Percentiles rank a stretch among this genome's conserved stretches.
Conservation (phyloP, 1,284 basidiomycete genomes). For the Ceratobasidium sp. region DNA sequence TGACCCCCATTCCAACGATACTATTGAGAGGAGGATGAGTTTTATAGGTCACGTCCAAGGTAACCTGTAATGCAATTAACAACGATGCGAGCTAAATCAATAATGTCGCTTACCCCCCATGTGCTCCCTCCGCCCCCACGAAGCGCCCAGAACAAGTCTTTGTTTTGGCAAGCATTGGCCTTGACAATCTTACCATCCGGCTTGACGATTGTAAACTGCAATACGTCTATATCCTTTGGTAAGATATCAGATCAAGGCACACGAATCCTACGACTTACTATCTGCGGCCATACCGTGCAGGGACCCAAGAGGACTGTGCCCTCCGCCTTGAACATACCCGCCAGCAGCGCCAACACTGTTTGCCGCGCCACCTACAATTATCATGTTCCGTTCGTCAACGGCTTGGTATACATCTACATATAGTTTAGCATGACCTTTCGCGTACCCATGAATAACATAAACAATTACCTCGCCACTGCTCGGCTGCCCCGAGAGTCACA, state of each 20-base stretch:
- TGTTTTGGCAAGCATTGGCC: too few species aligned
- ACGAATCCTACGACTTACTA: conserved; percentile 12
- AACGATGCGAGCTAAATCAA: not conserved
- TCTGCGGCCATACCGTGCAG: conserved; percentile 46
- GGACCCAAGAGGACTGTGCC: conserved; percentile 23
- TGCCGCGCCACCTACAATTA: too few species aligned
- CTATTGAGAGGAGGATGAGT: conserved; percentile 12
- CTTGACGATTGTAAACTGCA: conserved; percentile 45
- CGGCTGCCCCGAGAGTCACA: conserved; percentile 21
- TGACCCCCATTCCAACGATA: not conserved
- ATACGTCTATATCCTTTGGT: conserved; percentile 29
- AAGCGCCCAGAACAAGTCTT: too few species aligned
- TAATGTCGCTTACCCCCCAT: conserved; percentile 27
- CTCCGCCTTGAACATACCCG: conserved; percentile 24
- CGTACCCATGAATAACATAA: conserved; percentile 14
- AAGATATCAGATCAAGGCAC: not conserved
- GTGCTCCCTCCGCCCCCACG: conserved; percentile 45
- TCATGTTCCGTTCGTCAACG: conserved; percentile 15
- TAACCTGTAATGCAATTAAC: not conserved
- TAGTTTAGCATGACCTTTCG: not conserved
- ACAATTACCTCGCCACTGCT: not conserved
- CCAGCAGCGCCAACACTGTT: too few species aligned
- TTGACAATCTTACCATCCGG: too few species aligned
- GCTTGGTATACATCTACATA: conserved; percentile 30
- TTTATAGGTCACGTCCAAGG: conserved; percentile 26